These are phyloP conservation scores for Penicillium polonicum DNA, from an alignment of 2,329 filamentous ascomycete species.

Conservation along the genomic window DNA sequence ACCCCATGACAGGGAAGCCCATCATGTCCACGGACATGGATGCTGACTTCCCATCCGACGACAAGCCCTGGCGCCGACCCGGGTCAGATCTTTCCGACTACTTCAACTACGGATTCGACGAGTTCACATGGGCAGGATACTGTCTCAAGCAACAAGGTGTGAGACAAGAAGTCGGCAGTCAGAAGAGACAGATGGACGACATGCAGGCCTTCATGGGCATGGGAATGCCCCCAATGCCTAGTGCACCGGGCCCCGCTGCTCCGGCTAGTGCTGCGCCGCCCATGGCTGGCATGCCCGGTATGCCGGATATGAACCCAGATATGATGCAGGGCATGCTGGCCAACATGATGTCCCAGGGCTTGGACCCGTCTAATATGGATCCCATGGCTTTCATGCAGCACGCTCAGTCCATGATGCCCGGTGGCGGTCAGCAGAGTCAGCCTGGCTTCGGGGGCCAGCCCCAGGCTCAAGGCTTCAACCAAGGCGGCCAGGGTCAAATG, in stretches of 20 bases:
- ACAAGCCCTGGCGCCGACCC: slow-evolving; percentile 93
- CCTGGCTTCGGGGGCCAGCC: slow-evolving; percentile 36
- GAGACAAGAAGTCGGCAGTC: slow-evolving; percentile 72
- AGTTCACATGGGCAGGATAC: slow-evolving; percentile 96
- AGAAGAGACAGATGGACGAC: slow-evolving; percentile 68
- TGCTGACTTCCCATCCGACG: slow-evolving; percentile 68
- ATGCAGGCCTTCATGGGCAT: slow-evolving; percentile 61
- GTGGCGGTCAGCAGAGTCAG: slow-evolving; percentile 38
- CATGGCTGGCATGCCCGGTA: slow-evolving; percentile 42
- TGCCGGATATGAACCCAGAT: slow-evolving; percentile 53
- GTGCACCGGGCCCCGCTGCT: slow-evolving; percentile 31
- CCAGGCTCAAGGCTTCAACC: slow-evolving; percentile 35
- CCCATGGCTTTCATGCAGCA: slow-evolving; percentile 56
- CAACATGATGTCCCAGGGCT: slow-evolving; percentile 54
- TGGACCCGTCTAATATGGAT: slow-evolving; percentile 55
- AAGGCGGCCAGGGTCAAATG: slow-evolving; percentile 44
- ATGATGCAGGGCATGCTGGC: slow-evolving; percentile 62
- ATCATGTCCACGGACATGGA: slow-evolving; percentile 79
- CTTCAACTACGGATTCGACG: slow-evolving; percentile 99
- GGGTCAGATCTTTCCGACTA: slow-evolving; percentile 95
- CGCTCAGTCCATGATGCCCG: slow-evolving; percentile 52
- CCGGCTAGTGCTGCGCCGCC: slow-evolving; percentile 32
- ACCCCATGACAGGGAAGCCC: slow-evolving; percentile 72
- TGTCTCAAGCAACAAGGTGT: slow-evolving; percentile 82
- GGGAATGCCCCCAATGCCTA: slow-evolving; percentile 50